Evolutionary conservation across 2,329 filamentous ascomycete species (phyloP).

Genomic region (Tetracladium maxilliforme): DNA sequence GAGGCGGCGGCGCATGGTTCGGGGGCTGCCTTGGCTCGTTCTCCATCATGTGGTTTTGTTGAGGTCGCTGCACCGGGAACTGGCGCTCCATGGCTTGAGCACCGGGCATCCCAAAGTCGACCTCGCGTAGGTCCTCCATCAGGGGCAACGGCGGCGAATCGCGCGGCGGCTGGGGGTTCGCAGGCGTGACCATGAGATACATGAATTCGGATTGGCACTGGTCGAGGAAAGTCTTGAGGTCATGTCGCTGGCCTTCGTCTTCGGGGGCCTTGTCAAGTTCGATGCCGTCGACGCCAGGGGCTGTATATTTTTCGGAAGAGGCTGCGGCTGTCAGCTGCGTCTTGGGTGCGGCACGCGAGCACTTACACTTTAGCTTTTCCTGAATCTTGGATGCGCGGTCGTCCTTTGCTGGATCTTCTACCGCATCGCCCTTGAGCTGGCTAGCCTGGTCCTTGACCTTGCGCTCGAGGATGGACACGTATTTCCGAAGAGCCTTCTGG

Average conservation of each 20-base stretch:
- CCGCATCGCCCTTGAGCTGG: slow-evolving; percentile 32
- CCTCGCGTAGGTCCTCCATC: too few relatives aligned
- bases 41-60: too few relatives aligned
- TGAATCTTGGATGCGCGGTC: slow-evolving; percentile 37
- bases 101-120: too few relatives aligned
- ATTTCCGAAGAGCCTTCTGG: slow-evolving; percentile 80
- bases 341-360: slow-evolving; percentile 2
- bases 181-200: slow-evolving; percentile 52
- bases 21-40: too few relatives aligned
- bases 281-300: slow-evolving; percentile 29
- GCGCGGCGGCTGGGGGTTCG: slow-evolving; percentile 49
- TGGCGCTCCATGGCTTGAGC: too few relatives aligned
- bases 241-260: slow-evolving; percentile 25
- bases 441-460: slow-evolving; percentile 68
- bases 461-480: slow-evolving; percentile 77
- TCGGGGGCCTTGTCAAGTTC: slow-evolving; percentile 18
- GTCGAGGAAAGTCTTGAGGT: slow-evolving; percentile 46
- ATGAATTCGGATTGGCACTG: slow-evolving; percentile 52
- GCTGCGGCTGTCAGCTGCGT: slow-evolving; percentile 18
- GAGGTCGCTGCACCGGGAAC: too few relatives aligned
- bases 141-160: slow-evolving; percentile 44
- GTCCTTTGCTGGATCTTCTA: slow-evolving; percentile 30
- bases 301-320: slow-evolving; percentile 22
- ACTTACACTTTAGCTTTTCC: slow-evolving; percentile 40
- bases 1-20: too few relatives aligned